Percentiles rank a stretch among this genome's conserved stretches.
Evolutionary conservation across 768 basidiomycete species (phyloP).

Genomic region (Cantharellus cinnabarinus): DNA sequence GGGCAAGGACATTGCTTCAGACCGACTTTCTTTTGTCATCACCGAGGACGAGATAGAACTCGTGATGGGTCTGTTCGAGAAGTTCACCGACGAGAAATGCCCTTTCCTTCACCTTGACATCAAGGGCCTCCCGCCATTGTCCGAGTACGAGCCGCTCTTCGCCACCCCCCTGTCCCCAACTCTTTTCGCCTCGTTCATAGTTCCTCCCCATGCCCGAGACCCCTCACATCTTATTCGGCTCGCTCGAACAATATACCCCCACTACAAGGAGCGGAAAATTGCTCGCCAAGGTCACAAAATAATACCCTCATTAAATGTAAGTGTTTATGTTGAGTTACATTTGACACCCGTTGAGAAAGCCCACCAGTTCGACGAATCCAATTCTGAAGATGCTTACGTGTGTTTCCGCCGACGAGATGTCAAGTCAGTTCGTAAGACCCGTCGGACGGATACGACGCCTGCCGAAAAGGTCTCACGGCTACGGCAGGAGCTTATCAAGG

Average conservation of each 20-base stretch:
- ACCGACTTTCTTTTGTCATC: constrained; percentile 27
- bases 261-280: constrained; percentile 74
- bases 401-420: constrained; percentile 93
- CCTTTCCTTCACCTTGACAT: constrained; percentile 58
- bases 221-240: constrained; percentile 42
- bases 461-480: constrained; percentile 77
- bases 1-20: constrained; percentile 45
- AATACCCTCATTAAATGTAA: constrained; percentile 72
- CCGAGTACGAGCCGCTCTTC: constrained; percentile 40
- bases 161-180: constrained; percentile 35
- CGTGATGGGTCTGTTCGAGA: constrained; percentile 88
- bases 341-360: neutral
- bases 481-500: constrained; percentile 49
- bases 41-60: constrained; percentile 87
- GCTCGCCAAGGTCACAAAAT: constrained; percentile 68
- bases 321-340: constrained; percentile 14
- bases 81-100: constrained; percentile 69
- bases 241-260: constrained; percentile 58
- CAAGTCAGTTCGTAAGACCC: constrained; percentile 85
- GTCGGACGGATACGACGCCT: constrained; percentile 72
- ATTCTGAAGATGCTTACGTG: constrained; percentile 79
- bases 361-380: constrained; percentile 62
- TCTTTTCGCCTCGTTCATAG: constrained; percentile 44
- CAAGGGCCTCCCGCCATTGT: constrained; percentile 28
- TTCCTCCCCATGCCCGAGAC: constrained; percentile 49